Conservation (phyloP, 2,329 filamentous ascomycete species). For the Xylaria sp. region DNA sequence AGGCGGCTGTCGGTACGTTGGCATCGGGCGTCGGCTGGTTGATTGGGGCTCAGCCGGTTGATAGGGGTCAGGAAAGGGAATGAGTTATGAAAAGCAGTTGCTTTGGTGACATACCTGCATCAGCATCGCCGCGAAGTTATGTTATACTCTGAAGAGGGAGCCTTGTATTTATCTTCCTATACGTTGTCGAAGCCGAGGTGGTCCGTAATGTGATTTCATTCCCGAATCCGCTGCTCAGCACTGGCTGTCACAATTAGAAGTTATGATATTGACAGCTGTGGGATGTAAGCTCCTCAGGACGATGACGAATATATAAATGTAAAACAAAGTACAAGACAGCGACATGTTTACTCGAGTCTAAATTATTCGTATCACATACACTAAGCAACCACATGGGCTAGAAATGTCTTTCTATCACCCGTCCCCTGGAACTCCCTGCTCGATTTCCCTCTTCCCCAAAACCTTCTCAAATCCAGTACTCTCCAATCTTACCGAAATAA, state of each 20-base stretch:
- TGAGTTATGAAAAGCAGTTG: constrained; percentile 22
- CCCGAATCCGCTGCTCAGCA: neutral
- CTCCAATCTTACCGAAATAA: constrained; percentile 13
- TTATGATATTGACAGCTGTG: neutral
- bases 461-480: neutral
- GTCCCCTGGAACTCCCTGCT: neutral
- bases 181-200: neutral
- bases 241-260: neutral
- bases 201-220: constrained; percentile 1
- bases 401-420: neutral
- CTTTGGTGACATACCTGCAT: neutral
- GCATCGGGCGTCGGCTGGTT: constrained; percentile 76
- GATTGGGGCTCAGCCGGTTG: constrained; percentile 65
- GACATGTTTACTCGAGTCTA: neutral
- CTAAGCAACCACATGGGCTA: neutral
- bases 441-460: neutral
- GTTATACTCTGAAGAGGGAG: neutral
- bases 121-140: neutral
- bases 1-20: constrained; percentile 73
- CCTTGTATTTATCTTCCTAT: neutral
- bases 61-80: constrained; percentile 47
- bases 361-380: neutral
- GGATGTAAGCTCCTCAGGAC: neutral
- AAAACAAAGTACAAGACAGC: constrained; percentile 3
- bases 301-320: neutral